phyloP scores from a whole-genome alignment of 768 basidiomycete genomes.

The Hydnomerulius pinastri region DNA sequence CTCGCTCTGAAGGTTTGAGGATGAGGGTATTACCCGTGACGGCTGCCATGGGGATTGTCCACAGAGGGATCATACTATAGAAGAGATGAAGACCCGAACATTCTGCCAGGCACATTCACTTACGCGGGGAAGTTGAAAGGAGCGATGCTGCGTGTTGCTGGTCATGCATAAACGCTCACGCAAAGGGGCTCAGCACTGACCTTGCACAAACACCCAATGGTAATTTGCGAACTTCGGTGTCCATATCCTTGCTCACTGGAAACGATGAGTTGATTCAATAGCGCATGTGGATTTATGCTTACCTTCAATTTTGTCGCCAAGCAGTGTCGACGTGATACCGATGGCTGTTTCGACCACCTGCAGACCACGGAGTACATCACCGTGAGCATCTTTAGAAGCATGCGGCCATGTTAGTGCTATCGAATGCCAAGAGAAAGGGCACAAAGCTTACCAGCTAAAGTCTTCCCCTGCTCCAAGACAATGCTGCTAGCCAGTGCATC shows the following conservation, averaged over 20 bases:
- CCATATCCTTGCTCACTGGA: constrained; percentile 93
- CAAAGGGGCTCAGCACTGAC: constrained; percentile 25
- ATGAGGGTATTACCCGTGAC: constrained; percentile 93
- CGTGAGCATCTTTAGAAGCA: constrained; percentile 81
- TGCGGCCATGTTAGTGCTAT: no score
- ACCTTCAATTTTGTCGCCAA: constrained; percentile 95
- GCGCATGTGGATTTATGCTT: constrained; percentile 10
- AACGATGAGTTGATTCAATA: constrained; percentile 16
- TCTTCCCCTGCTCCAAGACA: constrained; percentile 96
- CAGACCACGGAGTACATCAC: constrained; percentile 89
- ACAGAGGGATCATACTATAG: constrained; percentile 89
- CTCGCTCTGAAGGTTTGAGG: constrained; percentile 94
- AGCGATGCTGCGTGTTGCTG: constrained; percentile 53
- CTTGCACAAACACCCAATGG: constrained; percentile 88
- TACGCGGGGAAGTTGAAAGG: constrained; percentile 93
- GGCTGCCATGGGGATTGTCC: constrained; percentile 90
- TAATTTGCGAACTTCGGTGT: constrained; percentile 81
- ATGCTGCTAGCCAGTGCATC: constrained; percentile 88
- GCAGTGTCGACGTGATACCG: constrained; percentile 79
- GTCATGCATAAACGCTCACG: not conserved
- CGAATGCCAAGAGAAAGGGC: not conserved
- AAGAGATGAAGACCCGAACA: constrained; percentile 2
- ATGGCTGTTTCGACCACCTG: constrained; percentile 85
- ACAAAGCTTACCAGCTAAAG: constrained; percentile 63
- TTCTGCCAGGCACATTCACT: constrained; percentile 23